A percentile compares a stretch with the other conserved stretches of the same genome.
Conservation (phyloP, 2,329 filamentous ascomycete genomes). For the Thielaviopsis ethacetica region DNA sequence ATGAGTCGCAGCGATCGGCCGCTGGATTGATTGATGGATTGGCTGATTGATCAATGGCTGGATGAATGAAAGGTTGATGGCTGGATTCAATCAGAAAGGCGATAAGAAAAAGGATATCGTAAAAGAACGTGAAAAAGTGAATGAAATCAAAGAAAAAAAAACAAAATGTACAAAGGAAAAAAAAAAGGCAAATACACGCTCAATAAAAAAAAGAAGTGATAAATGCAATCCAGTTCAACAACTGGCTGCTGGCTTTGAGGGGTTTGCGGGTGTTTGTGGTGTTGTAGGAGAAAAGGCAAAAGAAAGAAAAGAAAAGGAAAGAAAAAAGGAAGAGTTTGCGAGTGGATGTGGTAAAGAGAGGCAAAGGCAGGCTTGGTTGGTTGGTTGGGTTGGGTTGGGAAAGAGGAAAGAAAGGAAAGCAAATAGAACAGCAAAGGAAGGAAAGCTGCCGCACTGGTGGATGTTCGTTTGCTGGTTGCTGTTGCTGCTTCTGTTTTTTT, state of each 20-base stretch:
- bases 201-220: conserved; percentile 11
- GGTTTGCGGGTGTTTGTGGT: background rate
- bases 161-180: conserved; percentile 10
- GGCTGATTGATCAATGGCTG: background rate
- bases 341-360: background rate
- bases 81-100: conserved; percentile 14
- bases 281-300: background rate
- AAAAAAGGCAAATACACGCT: conserved; percentile 12
- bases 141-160: conserved; percentile 15
- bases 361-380: background rate
- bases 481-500: background rate
- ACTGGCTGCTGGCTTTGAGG: conserved; percentile 1
- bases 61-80: conserved; percentile 4
- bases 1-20: background rate
- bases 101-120: conserved; percentile 13
- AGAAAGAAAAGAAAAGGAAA: background rate
- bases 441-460: conserved; percentile 12
- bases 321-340: background rate
- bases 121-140: conserved; percentile 11
- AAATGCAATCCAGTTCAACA: conserved; percentile 6
- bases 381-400: background rate
- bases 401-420: conserved; percentile 8
- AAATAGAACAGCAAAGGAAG: conserved; percentile 9
- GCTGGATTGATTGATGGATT: background rate
- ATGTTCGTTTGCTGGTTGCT: conserved; percentile 1